These are phyloP conservation scores for Sugiyamaella floridensis DNA, from an alignment of 805 yeast genomes.

Conservation along the genomic window DNA sequence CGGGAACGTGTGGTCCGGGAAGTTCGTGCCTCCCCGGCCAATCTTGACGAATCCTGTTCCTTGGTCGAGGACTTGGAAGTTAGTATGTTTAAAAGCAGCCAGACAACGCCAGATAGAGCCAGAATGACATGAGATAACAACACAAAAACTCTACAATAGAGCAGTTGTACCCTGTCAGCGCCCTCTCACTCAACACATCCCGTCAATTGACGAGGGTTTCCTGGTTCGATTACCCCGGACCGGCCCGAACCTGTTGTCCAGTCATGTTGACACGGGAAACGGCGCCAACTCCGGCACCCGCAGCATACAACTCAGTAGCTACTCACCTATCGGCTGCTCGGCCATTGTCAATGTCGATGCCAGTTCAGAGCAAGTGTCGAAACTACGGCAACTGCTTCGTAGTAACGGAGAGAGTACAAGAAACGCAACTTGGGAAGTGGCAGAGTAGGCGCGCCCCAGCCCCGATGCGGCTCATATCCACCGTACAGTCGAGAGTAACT, in stretches of 20 bases:
- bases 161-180: neutral
- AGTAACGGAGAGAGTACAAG: neutral
- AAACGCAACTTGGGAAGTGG: neutral
- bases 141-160: neutral
- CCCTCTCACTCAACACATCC: too few species aligned
- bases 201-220: too few species aligned
- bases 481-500: neutral
- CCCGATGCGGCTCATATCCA: neutral
- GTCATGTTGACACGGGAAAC: too few species aligned
- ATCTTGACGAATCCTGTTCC: slow-evolving; percentile 98
- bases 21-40: slow-evolving; percentile 94
- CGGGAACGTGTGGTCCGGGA: slow-evolving; percentile 95
- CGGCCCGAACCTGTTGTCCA: too few species aligned
- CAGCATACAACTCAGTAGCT: neutral
- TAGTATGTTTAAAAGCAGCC: neutral
- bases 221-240: neutral
- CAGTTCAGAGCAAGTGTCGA: neutral
- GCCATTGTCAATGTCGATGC: slow-evolving; percentile 18
- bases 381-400: neutral
- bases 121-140: too few species aligned
- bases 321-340: slow-evolving; percentile 31
- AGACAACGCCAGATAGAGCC: neutral
- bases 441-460: neutral
- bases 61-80: slow-evolving; percentile 78
- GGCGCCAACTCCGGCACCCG: neutral